Conservation (phyloP, 1,284 basidiomycete genomes). For the Malassezia pachydermatis region DNA sequence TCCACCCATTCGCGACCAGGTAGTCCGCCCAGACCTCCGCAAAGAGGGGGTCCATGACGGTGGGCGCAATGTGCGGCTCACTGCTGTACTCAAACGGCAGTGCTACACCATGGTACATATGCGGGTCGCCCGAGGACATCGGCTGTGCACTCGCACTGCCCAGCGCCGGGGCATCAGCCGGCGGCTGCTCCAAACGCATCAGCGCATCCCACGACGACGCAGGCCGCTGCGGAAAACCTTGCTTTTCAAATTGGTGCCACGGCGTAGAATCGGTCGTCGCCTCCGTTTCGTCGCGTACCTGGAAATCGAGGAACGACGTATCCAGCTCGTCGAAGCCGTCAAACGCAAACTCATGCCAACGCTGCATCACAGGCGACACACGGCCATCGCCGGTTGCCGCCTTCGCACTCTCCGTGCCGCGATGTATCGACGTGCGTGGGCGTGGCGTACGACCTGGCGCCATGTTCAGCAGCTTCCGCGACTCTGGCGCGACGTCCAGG, state of each 20-base stretch:
- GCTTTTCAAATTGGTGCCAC: constrained; percentile 38
- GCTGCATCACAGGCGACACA: constrained; percentile 28
- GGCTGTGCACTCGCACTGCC: constrained; percentile 1
- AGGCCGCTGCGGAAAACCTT: constrained; percentile 25
- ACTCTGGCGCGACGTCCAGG: constrained; percentile 36
- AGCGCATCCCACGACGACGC: constrained; percentile 23
- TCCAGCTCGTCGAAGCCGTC: constrained; percentile 42
- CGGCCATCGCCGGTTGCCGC: no score
- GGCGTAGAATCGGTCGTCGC: constrained; percentile 26
- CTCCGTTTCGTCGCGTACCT: constrained; percentile 34
- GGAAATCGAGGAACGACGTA: constrained; percentile 35
- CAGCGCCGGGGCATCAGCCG: background rate
- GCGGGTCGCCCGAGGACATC: constrained; percentile 8
- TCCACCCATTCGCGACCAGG: constrained; percentile 43
- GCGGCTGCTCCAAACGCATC: constrained; percentile 35
- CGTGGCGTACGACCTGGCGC: background rate
- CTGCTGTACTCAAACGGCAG: constrained; percentile 40
- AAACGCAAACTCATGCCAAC: constrained; percentile 37
- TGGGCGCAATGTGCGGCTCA: constrained; percentile 24
- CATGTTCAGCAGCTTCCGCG: constrained; percentile 39
- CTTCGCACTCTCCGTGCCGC: constrained; percentile 17
- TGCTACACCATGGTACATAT: constrained; percentile 20
- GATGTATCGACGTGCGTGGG: background rate
- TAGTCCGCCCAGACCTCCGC: constrained; percentile 45
- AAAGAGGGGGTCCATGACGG: constrained; percentile 41